Evolutionary conservation across 2,329 filamentous ascomycete genomes (phyloP), one percentile per base, ranked within the genome.

Genomic region (Leptographium wingfieldii): DNA sequence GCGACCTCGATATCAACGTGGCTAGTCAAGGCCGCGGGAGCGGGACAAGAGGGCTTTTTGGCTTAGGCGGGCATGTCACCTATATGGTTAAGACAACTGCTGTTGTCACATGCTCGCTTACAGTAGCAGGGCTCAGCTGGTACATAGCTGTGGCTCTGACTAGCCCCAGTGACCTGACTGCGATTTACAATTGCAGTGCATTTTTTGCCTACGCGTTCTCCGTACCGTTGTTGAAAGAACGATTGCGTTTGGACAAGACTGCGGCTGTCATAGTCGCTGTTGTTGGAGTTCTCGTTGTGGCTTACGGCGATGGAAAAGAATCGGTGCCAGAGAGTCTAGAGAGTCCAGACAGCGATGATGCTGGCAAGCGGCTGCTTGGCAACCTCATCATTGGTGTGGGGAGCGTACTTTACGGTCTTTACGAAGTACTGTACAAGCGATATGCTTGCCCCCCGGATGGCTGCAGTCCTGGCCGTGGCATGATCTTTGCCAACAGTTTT

Each of bases 191-290:
- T 75, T 99, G 94, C 78, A 95, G 90, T 58, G 92, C 94, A 61
- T 99, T 99, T 74, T 99, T 99, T 72, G 94, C 94, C 56, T 99
- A 99, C 70, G 92, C 90, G 14, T 99, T 99, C 70, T 95, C 89
- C 54, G 91, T 99, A 53, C 91, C 92, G 1, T 74, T 99, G 22
- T 78, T 99, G 2, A 85, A 88, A 60, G 94, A 99, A 72, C 90
- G 87, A 65, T 74, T 96, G 14, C 85, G 90, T 27, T 74, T 86
- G 46, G 90, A 90, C 74, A 99, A 99, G 76, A 85, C 91, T 33
- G 71, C 95, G 57, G 89, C 92, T 4, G 94, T 99, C 1, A 79
- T 83, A 12, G 82, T 99, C 48, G 94, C 94, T 59, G 95, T 97
- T 62, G 74, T 84, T 0, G 94, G 94, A 56, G 94, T 99, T 22